These are phyloP conservation scores for Aspergillus versicolor DNA, from an alignment of 2,329 filamentous ascomycete genomes.

Conservation along the genomic window DNA sequence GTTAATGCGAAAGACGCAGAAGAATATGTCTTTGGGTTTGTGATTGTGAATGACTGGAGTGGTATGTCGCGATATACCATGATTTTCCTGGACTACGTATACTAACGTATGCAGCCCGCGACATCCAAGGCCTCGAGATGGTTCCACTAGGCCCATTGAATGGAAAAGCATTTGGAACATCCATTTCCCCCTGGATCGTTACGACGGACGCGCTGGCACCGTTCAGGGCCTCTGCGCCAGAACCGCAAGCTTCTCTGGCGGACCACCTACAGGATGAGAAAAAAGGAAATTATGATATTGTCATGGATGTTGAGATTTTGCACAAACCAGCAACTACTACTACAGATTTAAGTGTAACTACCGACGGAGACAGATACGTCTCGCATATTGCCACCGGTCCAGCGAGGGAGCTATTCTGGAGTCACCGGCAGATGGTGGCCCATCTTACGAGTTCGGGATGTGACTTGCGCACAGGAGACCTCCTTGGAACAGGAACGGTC, in stretches of 20 bases:
- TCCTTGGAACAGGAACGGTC: conserved; percentile 34
- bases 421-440: conserved; percentile 28
- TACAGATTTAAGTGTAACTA: neutral
- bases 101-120: conserved; percentile 29
- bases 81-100: neutral
- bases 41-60: conserved; percentile 63
- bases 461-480: conserved; percentile 30
- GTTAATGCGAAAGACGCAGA: conserved; percentile 50
- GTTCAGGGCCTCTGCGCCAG: conserved; percentile 20
- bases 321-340: neutral
- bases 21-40: conserved; percentile 62
- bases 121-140: conserved; percentile 64
- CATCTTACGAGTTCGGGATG: conserved; percentile 31
- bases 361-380: neutral
- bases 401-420: conserved; percentile 27
- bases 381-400: conserved; percentile 17
- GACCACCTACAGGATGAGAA: conserved; percentile 20
- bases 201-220: conserved; percentile 58
- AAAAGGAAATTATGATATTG: conserved; percentile 22
- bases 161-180: conserved; percentile 60
- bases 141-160: conserved; percentile 61
- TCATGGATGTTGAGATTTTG: conserved; percentile 22
- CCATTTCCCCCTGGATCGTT: conserved; percentile 62
- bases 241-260: conserved; percentile 14
- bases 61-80: conserved; percentile 14